Base-by-base conservation (phyloP, 805 yeast genomes). In the Spathaspora girioi region DNA sequence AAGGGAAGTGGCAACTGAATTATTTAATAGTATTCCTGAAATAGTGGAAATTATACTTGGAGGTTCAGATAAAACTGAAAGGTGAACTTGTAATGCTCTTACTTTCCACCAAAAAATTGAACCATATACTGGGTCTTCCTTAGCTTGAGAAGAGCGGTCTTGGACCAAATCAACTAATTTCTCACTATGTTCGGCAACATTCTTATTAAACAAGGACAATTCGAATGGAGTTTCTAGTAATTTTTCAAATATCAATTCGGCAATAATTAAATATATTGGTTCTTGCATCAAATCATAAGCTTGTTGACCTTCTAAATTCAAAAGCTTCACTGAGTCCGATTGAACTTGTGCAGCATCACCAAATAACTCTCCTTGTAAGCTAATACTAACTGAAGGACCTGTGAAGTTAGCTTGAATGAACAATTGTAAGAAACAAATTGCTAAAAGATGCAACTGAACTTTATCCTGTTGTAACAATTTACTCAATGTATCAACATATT, bases 331-430 rank as follows among this genome's bases (percentile, higher is more conserved):
- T 35, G 79, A 68, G 20, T 67, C 72, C 17, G 51, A 38, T 48
- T 63, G 70, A 38, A 63, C 45, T 7, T 43, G 47, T 50, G 56
- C 71, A 18, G 51, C 59, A 12, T 29, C 54, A 1, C 65, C 59
- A 51, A 74, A 72, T 50, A 66, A 59, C n/a, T 60, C 46, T n/a
- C 69, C 61, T 35, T 60, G 59, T 4, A 76, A 58, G 3, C 65
- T 67, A 19, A 71, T 57, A 4, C 77, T 76, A 2, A 82, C 60
- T 23, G 79, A 76, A 5, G 97, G 97, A 8, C 97, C 97, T 0
- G 96, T 89, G 66, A 78, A 89, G 65, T 92, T 92, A 47, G 79
- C 67, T 64, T 89, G 96, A 14, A 87, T 70, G 62, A 87, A 92
- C 1, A 80, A 63, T 62, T 90, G 91, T 23, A 89, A 68, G 2